Evolutionary conservation across 352 stramenopile genomes (phyloP), one percentile per base, ranked within the genome.

Genomic region (Globisporangium nodosum): DNA sequence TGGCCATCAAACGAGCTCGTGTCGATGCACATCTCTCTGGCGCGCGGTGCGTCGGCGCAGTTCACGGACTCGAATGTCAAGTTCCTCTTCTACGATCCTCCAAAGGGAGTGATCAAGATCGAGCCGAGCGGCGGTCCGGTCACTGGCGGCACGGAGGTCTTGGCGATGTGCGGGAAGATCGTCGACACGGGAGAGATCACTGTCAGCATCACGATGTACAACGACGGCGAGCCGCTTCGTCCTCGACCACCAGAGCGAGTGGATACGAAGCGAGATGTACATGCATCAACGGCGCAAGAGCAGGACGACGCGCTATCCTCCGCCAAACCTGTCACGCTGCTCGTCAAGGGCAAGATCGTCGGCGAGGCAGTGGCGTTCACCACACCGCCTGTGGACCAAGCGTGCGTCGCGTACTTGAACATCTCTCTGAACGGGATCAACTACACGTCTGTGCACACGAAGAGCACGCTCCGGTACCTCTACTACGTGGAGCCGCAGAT

Each of bases 391-490:
- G 79, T 88, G 7, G 60, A 56, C 3, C 58, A 54, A 3, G 64
- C 69, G 3, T 81, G 76, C 16, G 61, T 73, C 0, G 81, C 76
- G 1, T 71, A 76, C 33, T 47, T 90, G 31, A 87, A 81, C 51
- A 87, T 90, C 53, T 78, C 77, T 0, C 61, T 90, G 39, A 87
- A 90, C n/a, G 81, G 78, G 0, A 90, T 90, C 46, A 82, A 88
- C 61, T 89, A 88, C 60, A 90, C 76, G 7, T 83, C 66, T 0
- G 54, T 69, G 1, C 78, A 81, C 31, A 64, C 71, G 5, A 64
- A 63, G 16, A 70, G 43, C 3, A 71, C 63, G 3, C 72, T 90
- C 9, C 69, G 71, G 8, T 90, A 71, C 56, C 77, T 63, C 35
- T 90, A 88, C 52, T 90, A 87, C 33, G 43, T 73, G 3, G 68